Conservation (phyloP, 495 filamentous ascomycete species). For the Daldinia grandis region DNA sequence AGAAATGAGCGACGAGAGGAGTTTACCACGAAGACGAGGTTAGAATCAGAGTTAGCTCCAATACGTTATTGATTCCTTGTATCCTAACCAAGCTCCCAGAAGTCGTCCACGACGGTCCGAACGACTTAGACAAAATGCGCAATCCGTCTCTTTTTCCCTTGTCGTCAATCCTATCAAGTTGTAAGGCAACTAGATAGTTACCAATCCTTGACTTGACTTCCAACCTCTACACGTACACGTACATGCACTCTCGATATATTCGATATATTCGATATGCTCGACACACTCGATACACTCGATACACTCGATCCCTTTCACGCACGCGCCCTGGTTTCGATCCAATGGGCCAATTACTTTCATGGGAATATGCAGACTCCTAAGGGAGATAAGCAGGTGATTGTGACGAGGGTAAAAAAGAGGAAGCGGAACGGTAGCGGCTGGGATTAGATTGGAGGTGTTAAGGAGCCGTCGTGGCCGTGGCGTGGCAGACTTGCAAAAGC, state of each 20-base stretch:
- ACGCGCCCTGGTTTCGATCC: constrained; percentile 28
- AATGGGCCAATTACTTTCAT: constrained; percentile 22
- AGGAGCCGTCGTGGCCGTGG: constrained; percentile 31
- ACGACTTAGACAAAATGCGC: constrained; percentile 6
- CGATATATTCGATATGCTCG: too few species aligned
- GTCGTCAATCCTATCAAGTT: constrained; percentile 8
- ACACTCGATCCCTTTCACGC: constrained; percentile 18
- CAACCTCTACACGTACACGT: background rate
- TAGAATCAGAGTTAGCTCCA: constrained; percentile 25
- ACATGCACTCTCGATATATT: too few species aligned
- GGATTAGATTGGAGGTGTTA: constrained; percentile 10
- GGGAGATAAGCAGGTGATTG: constrained; percentile 8
- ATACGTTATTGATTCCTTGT: constrained; percentile 7
- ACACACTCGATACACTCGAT: too few species aligned
- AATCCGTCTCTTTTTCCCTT: constrained; percentile 1
- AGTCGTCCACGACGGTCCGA: constrained; percentile 28
- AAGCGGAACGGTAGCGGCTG: constrained; percentile 24
- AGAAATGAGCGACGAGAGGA: constrained; percentile 23
- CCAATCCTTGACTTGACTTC: background rate
- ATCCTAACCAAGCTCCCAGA: constrained; percentile 16
- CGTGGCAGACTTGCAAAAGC: constrained; percentile 25
- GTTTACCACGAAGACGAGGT: constrained; percentile 16
- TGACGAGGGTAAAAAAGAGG: constrained; percentile 4
- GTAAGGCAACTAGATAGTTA: background rate
- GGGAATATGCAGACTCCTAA: constrained; percentile 26